Evolutionary conservation across 2,329 filamentous ascomycete species (phyloP).

Genomic region (Calonectria henricotiae): DNA sequence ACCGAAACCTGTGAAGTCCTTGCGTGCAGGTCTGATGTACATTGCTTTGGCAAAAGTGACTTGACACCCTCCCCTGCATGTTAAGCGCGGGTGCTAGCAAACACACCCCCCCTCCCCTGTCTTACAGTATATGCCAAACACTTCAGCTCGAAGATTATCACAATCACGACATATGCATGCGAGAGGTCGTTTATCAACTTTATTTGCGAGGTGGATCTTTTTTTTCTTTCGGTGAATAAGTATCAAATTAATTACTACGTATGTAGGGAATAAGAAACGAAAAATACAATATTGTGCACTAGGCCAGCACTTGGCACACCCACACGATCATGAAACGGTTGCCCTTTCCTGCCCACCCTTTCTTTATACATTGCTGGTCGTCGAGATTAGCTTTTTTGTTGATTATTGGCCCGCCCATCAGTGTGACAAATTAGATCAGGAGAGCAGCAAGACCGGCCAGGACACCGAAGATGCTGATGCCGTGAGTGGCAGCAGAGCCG

Average conservation of each 20-base stretch:
- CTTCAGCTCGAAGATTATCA: conserved; percentile 5
- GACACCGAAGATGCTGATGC: conserved; percentile 42
- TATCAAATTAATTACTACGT: conserved; percentile 30
- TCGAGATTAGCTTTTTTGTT: conserved; percentile 13
- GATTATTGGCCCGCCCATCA: conserved; percentile 2
- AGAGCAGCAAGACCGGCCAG: conserved; percentile 48
- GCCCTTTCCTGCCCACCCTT: conserved; percentile 12
- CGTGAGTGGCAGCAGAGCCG: conserved; percentile 41
- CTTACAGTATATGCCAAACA: neutral
- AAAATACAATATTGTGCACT: conserved; percentile 32
- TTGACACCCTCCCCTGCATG: neutral
- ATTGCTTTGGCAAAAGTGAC: conserved; percentile 13
- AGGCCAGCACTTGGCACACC: conserved; percentile 8
- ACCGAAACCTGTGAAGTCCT: conserved; percentile 20
- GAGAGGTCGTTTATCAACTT: neutral
- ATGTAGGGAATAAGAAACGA: conserved; percentile 40
- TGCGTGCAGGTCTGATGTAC: conserved; percentile 1
- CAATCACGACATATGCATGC: conserved; percentile 3
- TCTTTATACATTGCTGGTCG: conserved; percentile 17
- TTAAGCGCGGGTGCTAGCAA: conserved; percentile 1
- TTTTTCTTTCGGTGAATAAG: conserved; percentile 7
- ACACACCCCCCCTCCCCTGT: too few species aligned
- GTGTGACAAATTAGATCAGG: conserved; percentile 36
- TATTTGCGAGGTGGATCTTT: neutral
- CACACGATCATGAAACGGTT: conserved; percentile 23